Evolutionary conservation across 139 green algal species (phyloP), one percentile per base, ranked within the genome.

Genomic region (Chlorella sp.): DNA sequence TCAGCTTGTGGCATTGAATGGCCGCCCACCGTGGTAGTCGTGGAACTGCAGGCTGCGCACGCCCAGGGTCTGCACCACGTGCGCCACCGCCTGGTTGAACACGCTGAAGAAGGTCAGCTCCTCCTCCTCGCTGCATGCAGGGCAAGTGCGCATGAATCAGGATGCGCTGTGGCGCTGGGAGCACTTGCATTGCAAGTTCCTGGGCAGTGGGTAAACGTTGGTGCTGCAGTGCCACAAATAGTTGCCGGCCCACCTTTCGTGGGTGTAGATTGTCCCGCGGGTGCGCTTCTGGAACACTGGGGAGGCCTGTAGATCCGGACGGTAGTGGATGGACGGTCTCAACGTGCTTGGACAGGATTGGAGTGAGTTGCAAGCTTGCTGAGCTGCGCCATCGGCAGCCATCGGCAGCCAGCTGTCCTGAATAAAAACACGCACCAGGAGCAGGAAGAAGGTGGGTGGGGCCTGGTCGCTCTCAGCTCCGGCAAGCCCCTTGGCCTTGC

Each of bases 61-160:
- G 2, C 73, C 48, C 51, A 87, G 87, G 30, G 79, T 46, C n/a
- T 67, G 17, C 30, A 89, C 80, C n/a, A 91, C 77, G 24, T 69
- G 48, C 6, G 62, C 65, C 34, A 80, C 40, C 22, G 78, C 75
- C 81, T 91, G 88, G 75, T 87, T 87, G 68, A 85, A 87, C 14
- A 90, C 77, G 19, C 81, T 83, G 56, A 91, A 75, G 65, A 81
- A 91, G 28, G 83, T 75, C 43, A 91, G 84, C 87, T 91, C 84
- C 54, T 91, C 88, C 38, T 88, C 80, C 81, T 90, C 85, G 48
- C 74, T 54, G 69, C 16, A 72, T 17, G n/a, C n/a, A n/a, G n/a
- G n/a, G n/a, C n/a, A n/a, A n/a, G n/a, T n/a, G n/a, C n/a, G n/a
- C n/a, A n/a, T n/a, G n/a, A n/a, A n/a, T n/a, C n/a, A n/a, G n/a